Conservation (phyloP, 495 filamentous ascomycete genomes). For the Trichoderma orchidacearum region DNA sequence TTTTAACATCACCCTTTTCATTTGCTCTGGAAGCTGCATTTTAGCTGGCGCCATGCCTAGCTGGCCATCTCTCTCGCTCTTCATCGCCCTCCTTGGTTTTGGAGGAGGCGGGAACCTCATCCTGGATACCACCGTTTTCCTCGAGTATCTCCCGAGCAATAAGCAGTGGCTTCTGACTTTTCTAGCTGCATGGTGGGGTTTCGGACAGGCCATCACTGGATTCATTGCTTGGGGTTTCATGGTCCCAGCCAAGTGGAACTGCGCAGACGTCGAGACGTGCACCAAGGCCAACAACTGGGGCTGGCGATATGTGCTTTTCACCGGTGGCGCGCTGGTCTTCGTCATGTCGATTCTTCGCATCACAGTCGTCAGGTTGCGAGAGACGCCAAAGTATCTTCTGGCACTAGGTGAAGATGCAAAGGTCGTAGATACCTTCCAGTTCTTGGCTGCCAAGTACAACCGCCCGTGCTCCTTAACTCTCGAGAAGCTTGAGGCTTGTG, state of each 20-base stretch:
- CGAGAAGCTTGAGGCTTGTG: slow-evolving; percentile 42
- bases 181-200: slow-evolving; percentile 66
- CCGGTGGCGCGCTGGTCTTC: slow-evolving; percentile 52
- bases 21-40: slow-evolving; percentile 53
- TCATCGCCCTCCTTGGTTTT: slow-evolving; percentile 55
- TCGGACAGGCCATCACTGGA: slow-evolving; percentile 57
- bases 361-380: slow-evolving; percentile 51
- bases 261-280: slow-evolving; percentile 41
- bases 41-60: slow-evolving; percentile 57
- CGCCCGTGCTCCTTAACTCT: slow-evolving; percentile 49
- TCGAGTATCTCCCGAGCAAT: slow-evolving; percentile 63
- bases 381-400: slow-evolving; percentile 64
- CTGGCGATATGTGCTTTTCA: slow-evolving; percentile 67
- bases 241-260: slow-evolving; percentile 37
- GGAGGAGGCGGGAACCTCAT: slow-evolving; percentile 65
- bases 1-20: slow-evolving; percentile 57
- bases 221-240: slow-evolving; percentile 69
- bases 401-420: slow-evolving; percentile 48
- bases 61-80: slow-evolving; percentile 49
- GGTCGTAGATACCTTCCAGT: slow-evolving; percentile 44
- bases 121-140: slow-evolving; percentile 59
- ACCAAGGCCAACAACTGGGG: slow-evolving; percentile 56
- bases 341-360: slow-evolving; percentile 50
- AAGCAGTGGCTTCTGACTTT: slow-evolving; percentile 69
- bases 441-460: slow-evolving; percentile 48